phyloP scores from a whole-genome alignment of 2,329 filamentous ascomycete genomes.

The Trichophyton verrucosum region DNA sequence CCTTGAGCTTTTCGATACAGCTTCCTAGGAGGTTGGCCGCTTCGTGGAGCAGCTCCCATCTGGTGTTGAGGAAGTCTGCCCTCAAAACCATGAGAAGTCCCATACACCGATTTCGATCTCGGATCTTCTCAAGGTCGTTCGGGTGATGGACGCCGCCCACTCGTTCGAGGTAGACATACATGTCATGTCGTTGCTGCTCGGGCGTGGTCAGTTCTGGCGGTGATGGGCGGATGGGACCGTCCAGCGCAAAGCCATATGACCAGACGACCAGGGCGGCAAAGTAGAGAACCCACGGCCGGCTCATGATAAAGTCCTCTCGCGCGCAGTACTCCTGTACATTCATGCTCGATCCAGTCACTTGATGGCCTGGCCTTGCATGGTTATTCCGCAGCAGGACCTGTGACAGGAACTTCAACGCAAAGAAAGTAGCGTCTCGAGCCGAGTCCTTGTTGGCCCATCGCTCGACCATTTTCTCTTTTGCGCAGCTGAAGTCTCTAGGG shows the following conservation, averaged over 20 bases:
- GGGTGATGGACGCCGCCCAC: conserved; percentile 62
- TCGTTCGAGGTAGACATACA: conserved; percentile 63
- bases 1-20: conserved; percentile 54
- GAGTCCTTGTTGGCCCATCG: conserved; percentile 79
- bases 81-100: conserved; percentile 70
- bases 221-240: conserved; percentile 53
- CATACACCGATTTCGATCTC: conserved; percentile 69
- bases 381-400: conserved; percentile 60
- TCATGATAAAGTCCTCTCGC: conserved; percentile 76
- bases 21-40: conserved; percentile 68
- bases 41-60: conserved; percentile 88
- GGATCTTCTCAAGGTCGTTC: conserved; percentile 60
- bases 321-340: conserved; percentile 55
- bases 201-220: conserved; percentile 40
- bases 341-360: conserved; percentile 19
- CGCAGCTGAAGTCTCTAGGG: conserved; percentile 63
- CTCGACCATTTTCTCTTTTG: conserved; percentile 72
- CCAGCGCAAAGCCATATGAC: conserved; percentile 85
- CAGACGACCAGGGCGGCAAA: conserved; percentile 86
- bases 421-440: conserved; percentile 82
- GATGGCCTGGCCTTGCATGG: neutral
- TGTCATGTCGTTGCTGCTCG: conserved; percentile 59
- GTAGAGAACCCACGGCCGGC: conserved; percentile 90
- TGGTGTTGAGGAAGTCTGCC: conserved; percentile 66
- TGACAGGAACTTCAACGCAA: conserved; percentile 75